Base-by-base conservation (phyloP, 2,329 filamentous ascomycete species). In the Fusarium sp. region DNA sequence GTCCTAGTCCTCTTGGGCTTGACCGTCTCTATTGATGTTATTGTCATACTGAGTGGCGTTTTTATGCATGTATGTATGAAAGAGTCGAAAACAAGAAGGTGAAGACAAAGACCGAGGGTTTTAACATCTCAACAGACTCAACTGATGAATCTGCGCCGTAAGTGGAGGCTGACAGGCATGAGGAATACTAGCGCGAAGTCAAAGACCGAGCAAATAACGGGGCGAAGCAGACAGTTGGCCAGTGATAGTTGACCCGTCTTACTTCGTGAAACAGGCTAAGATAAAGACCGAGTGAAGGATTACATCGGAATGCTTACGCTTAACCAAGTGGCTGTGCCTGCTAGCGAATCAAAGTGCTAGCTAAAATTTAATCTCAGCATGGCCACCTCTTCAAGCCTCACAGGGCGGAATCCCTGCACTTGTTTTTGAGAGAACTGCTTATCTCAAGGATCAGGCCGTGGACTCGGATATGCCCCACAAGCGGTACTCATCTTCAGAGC, bases 1-100 rank as follows among this genome's bases (percentile, higher is more conserved):
- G 69, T 70, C 51, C 69, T 70, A 3, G 69, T 72, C 9, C 69
- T 52, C 20, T 68, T 71, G 0, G 39, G 2, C 5, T 54, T 63
- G 35, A 14, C 40, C 2, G 20, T 5, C 10, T 31, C 25, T 13
- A 1, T 7, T 1, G 48, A 3, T 4, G 52, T n/a, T 6, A 43
- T 27, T 35, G 25, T 8, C 63, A 64, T 69, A 10, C 5, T 46
- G n/a, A 10, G 23, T 15, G 15, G 14, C 31, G 14, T 7, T 33
- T 33, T 33, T 6, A 33, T 4, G 9, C 23, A 13, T 15, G 18
- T 11, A 17, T 7, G 13, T 17, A 18, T 9, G 9, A 17, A 15
- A 13, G 17, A 6, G 2, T 15, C 3, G 14, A 2, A 5, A 18
- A 11, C 6, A 37, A 69, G 56, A 63, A 18, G 18, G 29, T 13